These are phyloP conservation scores for Exserohilum rostratum DNA, from an alignment of 2,329 filamentous ascomycete genomes.

Conservation along the genomic window DNA sequence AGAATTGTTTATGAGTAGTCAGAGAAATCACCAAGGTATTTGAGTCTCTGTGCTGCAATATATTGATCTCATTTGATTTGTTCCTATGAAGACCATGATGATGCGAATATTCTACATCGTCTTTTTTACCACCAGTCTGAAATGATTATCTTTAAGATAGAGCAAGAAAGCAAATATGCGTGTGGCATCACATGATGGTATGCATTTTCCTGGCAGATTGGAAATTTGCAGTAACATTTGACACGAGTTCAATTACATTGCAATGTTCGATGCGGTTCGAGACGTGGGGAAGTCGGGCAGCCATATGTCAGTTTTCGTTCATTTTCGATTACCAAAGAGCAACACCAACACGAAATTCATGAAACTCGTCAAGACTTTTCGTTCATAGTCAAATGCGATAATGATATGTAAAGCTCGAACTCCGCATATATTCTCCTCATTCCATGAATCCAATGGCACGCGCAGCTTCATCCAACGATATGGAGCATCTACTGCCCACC, in stretches of 20 bases:
- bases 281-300: neutral
- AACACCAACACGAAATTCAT: neutral
- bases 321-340: neutral
- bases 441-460: neutral
- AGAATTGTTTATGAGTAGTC: neutral
- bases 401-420: neutral
- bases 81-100: too few relatives aligned
- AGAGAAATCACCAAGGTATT: neutral
- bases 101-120: too few relatives aligned
- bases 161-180: too few relatives aligned
- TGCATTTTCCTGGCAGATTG: neutral
- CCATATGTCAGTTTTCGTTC: neutral
- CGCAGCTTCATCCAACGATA: neutral
- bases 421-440: neutral
- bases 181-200: too few relatives aligned
- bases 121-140: too few relatives aligned
- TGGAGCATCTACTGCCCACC: neutral
- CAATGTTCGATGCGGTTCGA: neutral
- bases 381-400: neutral
- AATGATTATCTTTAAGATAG: too few relatives aligned
- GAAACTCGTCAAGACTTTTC: neutral
- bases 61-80: too few relatives aligned
- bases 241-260: neutral
- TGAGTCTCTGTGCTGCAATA: neutral
- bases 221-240: neutral